Conservation (phyloP, 2,329 filamentous ascomycete genomes). For the Talaromyces atroroseus region DNA sequence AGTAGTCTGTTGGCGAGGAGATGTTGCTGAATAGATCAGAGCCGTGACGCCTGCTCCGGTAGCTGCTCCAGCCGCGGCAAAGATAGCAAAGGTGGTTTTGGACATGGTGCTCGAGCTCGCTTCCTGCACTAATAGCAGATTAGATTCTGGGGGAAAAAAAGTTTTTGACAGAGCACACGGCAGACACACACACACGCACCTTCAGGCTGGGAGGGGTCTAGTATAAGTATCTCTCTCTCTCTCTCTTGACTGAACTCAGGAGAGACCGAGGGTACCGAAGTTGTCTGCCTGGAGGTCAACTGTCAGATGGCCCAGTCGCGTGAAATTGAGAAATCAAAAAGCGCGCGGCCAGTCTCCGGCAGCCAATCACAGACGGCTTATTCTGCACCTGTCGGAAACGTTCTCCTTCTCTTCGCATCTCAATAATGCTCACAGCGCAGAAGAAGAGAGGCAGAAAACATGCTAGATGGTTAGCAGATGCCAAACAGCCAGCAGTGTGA, state of each 20-base stretch:
- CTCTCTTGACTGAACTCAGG: no score
- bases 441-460: no score
- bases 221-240: background rate
- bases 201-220: background rate
- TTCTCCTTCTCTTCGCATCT: background rate
- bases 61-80: slow-evolving; percentile 70
- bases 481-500: no score
- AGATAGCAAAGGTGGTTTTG: slow-evolving; percentile 68
- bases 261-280: background rate
- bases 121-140: background rate
- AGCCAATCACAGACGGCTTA: slow-evolving; percentile 9
- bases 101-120: slow-evolving; percentile 57
- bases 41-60: slow-evolving; percentile 69
- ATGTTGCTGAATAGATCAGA: slow-evolving; percentile 59
- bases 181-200: background rate
- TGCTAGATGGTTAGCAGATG: no score
- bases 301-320: slow-evolving; percentile 8
- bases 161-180: no score
- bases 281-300: background rate
- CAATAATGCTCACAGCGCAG: no score
- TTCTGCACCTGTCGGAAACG: background rate
- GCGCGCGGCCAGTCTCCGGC: background rate
- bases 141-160: background rate
- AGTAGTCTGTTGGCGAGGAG: slow-evolving; percentile 43
- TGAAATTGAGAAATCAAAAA: slow-evolving; percentile 6